These are phyloP conservation scores for Trichosporon coremiiforme DNA, from an alignment of 1,284 basidiomycete species.

Conservation along the genomic window DNA sequence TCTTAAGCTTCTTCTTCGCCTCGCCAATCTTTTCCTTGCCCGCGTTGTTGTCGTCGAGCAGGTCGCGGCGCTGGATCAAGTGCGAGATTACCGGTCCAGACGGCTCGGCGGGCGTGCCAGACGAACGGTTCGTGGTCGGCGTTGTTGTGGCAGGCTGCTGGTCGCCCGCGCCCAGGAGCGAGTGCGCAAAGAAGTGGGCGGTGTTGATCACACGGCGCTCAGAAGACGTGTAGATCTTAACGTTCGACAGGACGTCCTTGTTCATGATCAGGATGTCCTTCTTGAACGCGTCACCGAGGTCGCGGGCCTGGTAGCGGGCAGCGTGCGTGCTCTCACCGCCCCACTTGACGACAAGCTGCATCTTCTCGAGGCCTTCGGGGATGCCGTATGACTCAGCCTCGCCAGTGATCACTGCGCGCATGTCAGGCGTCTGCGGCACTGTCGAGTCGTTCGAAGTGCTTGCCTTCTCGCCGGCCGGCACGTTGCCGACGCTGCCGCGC, in stretches of 20 bases:
- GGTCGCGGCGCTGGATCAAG: conserved; percentile 82
- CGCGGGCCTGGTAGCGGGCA: conserved; percentile 92
- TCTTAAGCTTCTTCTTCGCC: conserved; percentile 96
- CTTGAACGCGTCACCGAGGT: conserved; percentile 93
- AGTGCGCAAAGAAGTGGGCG: conserved; percentile 92
- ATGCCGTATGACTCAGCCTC: conserved; percentile 40
- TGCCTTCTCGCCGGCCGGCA: conserved; percentile 17
- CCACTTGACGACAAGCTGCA: conserved; percentile 98
- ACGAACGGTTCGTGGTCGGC: conserved; percentile 23
- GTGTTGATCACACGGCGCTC: conserved; percentile 95
- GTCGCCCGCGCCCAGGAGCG: conserved; percentile 66
- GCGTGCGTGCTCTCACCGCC: conserved; percentile 99
- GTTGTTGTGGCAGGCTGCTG: conserved; percentile 30
- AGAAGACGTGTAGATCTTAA: conserved; percentile 95
- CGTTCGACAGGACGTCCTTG: conserved; percentile 84
- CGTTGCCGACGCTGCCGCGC: conserved; percentile 26
- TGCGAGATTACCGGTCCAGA: conserved; percentile 56
- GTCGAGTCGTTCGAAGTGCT: conserved; percentile 13
- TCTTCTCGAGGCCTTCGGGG: conserved; percentile 69
- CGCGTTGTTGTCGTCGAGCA: conserved; percentile 97
- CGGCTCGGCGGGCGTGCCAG: conserved; percentile 23
- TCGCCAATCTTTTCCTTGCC: conserved; percentile 93
- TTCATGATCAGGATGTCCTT: conserved; percentile 96
- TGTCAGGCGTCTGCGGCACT: conserved; percentile 41
- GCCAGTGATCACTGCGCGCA: conserved; percentile 35